These are phyloP conservation scores for Vigna trinervia DNA, from an alignment of 306 rosid genomes.

Conservation along the genomic window DNA sequence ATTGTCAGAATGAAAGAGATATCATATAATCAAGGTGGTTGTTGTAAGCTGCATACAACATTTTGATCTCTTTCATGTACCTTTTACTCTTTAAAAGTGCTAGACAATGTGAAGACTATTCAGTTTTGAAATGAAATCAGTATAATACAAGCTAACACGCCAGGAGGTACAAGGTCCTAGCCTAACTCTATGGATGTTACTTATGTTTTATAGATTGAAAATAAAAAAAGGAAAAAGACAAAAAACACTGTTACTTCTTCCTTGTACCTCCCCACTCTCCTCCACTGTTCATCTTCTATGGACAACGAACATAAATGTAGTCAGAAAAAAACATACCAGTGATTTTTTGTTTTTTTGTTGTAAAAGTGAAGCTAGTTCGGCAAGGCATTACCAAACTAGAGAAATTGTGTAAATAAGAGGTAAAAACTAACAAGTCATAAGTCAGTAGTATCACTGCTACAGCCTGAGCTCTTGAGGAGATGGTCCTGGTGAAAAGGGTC, in stretches of 20 bases:
- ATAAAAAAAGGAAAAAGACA: background rate
- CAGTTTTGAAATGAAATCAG: conserved; percentile 6
- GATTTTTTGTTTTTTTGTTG: background rate
- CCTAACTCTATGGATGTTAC: conserved; percentile 42
- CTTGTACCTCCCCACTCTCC: background rate
- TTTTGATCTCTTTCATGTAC: background rate
- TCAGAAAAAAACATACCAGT: conserved; percentile 1
- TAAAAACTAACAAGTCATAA: conserved; percentile 25
- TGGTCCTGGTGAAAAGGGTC: conserved; percentile 91
- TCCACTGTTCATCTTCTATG: background rate
- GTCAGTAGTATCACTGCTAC: conserved; percentile 49
- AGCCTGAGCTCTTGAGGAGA: conserved; percentile 57
- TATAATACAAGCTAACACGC: background rate
- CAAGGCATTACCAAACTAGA: conserved; percentile 8
- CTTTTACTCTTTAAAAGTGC: background rate
- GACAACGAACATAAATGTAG: conserved; percentile 19
- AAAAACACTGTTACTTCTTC: background rate
- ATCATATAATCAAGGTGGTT: background rate
- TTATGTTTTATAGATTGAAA: background rate
- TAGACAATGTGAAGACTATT: background rate
- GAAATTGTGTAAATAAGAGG: background rate
- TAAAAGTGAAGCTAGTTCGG: conserved; percentile 13
- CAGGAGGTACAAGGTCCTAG: conserved; percentile 20
- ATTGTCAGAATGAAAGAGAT: background rate
- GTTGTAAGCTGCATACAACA: conserved; percentile 19